Base-by-base conservation (phyloP, 2,329 filamentous ascomycete genomes). In the Blastomyces gilchristii region DNA sequence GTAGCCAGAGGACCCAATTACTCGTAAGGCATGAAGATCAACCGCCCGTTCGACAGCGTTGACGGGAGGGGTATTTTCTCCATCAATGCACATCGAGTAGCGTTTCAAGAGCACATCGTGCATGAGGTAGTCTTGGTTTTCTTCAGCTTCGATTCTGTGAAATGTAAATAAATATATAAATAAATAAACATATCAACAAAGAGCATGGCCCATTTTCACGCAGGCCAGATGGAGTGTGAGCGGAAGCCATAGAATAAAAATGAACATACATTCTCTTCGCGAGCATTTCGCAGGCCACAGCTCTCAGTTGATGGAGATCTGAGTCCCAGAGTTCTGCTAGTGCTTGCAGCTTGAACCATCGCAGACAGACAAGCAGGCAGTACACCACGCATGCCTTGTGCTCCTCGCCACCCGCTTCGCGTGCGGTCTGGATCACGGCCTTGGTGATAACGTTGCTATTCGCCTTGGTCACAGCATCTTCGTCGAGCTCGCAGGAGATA, bases 11-110 rank as follows among this genome's bases (percentile, higher is more conserved):
- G 89, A 93, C 2, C 91, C 91, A 66, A 97, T 97, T 58, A 99
- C 86, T 16, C 84, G 82, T 56, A 97, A 80, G 0, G 93, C 91
- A 73, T 99, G 94, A 34, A 97, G 78, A 70, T 99, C 94, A 45
- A 97, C 91, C 0, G 94, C 90, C 71, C 91, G 90, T 75, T 99
- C 94, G 64, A 99, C 87, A 28, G 90, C 94, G 71, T 97, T 99
- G 66, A 88, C 83, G 0, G 93, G 89, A 1, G 82, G 78, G 0
- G 90, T 91, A 52, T 88, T 81, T 67, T 88, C 81, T 52, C 85
- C 86, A 66, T 93, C 83, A 50, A 89, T 75, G 8, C 96, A 73
- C 69, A 93, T 87, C 2, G 91, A 91, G 77, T 96, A 99, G 37
- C 93, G 86, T 74, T 91, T 93, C 45, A 99, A 85, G 18, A 99